Base-by-base conservation (phyloP, 2,329 filamentous ascomycete species). In the Stagonosporopsis tanaceti region DNA sequence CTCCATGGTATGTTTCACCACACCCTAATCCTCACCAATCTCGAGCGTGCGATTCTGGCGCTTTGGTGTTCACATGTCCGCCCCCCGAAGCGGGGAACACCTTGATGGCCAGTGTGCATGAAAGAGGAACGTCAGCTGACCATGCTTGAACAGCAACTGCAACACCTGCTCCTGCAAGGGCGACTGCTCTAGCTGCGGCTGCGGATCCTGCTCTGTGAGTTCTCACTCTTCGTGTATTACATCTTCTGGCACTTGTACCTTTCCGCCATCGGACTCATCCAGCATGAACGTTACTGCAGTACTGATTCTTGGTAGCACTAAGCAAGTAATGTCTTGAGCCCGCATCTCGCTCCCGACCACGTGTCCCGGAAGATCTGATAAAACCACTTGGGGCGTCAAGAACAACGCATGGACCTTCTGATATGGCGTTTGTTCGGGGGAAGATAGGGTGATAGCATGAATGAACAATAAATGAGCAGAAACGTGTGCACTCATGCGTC, bases 131-230 rank as follows among this genome's bases (percentile, higher is more conserved):
- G 47, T 39, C 40, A 51, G 32, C 48, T 52, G 27, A 55, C 61
- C 47, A 53, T 35, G n/a, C 1, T 9, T 4, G 11, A 45, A 50
- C 30, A 70, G 67, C 57, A 50, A 57, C 63, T 75, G 72, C 66
- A 46, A 61, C 39, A 53, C 68, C 51, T 75, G 71, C 70, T 57
- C 60, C 52, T 73, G 70, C 68, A 55, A 57, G 51, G 70, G 71
- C 53, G 63, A 73, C 60, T 75, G 72, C 70, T 60, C 65, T 53
- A 61, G 59, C 57, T 75, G 72, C 63, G 58, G 62, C 45, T 75
- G 72, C 64, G 64, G 66, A 50, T 61, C 67, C 46, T 75, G 72
- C 70, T 61, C 62, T 20, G 62, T 65, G 54, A 44, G 60, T 61
- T 11, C 34, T 27, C 41, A 14, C 9, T 6, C 41, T 24, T 17